Evolutionary conservation across 805 yeast genomes (phyloP).

Genomic region (Metschnikowia cubensis): DNA sequence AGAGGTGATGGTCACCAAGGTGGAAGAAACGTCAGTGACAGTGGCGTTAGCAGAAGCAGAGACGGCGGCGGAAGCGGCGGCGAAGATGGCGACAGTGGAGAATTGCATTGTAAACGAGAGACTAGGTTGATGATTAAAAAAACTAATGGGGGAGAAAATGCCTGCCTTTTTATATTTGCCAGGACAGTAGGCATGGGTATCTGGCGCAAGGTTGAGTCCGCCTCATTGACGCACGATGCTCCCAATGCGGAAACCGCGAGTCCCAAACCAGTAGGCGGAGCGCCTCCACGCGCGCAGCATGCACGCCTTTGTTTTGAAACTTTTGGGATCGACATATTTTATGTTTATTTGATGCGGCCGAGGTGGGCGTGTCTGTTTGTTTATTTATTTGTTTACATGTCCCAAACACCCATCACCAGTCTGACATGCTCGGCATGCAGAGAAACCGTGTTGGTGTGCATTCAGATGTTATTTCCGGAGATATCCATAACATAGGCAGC

Average conservation of each 20-base stretch:
- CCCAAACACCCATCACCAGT: too few relatives aligned
- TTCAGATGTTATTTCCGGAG: too few relatives aligned
- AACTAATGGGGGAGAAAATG: not conserved
- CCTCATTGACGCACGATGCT: not conserved
- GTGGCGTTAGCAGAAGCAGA: slow-evolving; percentile 16
- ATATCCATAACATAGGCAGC: too few relatives aligned
- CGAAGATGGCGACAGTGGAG: slow-evolving; percentile 21
- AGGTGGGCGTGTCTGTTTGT: not conserved
- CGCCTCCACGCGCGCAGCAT: not conserved
- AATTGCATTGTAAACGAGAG: slow-evolving; percentile 20
- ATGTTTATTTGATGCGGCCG: not conserved
- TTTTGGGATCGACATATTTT: not conserved
- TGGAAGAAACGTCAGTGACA: slow-evolving; percentile 13
- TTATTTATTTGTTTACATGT: not conserved
- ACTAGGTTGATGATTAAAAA: slow-evolving; percentile 10
- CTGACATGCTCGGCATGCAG: not conserved
- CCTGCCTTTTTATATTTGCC: slow-evolving; percentile 5
- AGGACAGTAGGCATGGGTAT: not conserved
- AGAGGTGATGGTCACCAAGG: slow-evolving; percentile 22
- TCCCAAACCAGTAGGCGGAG: not conserved
- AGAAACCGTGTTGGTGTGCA: not conserved
- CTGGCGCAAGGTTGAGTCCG: not conserved
- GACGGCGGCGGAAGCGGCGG: slow-evolving; percentile 19
- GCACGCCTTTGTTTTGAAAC: not conserved
- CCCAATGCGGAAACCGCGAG: slow-evolving; percentile 2